Evolutionary conservation across 2,329 filamentous ascomycete genomes (phyloP), one percentile per base, ranked within the genome.

Genomic region (Neonectria punicea): DNA sequence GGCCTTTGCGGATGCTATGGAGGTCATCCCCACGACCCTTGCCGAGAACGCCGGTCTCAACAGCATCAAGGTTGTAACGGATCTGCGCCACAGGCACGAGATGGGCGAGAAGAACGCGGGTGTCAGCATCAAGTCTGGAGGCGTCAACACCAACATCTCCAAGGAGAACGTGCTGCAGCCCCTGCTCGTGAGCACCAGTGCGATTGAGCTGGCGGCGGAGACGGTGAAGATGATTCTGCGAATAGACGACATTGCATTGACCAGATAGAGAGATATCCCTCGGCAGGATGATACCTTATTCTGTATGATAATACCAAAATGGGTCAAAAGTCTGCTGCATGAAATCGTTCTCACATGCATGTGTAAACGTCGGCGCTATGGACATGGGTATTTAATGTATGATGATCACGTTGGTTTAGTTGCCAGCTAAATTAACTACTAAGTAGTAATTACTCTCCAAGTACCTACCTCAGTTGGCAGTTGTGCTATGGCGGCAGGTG

Each of bases 151-250:
- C 73, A 97, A 99, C 83, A 98, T 98, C 77, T 92, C 92, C 65
- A 95, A 97, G 80, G 94, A 98, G 86, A 97, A 97, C 71, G 96
- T 99, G 60, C 85, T 99, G 78, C 96, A 99, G 84, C 96, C 96
- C 18, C 85, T 99, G 77, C 84, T 99, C 67, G 96, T 99, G 67
- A 97, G 94, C 86, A 99, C 96, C 62, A 98, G 95, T 80, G 94
- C 96, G 25, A 96, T 99, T 75, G 95, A 99, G 85, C 82, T 99
- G 80, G 96, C 96, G 32, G 94, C 95, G 8, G 96, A 99, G 87
- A 99, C 96, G 66, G 96, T 98, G 74, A 99, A 98, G 89, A 96
- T 97, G 93, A 90, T 90, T 77, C 79, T 90, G 76, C 86, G 88
- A 78, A 90, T 90, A 81, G 88, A 90, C 76, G 88, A 90, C 76